Evolutionary conservation across 2,329 filamentous ascomycete genomes (phyloP), one percentile per base, ranked within the genome.

Genomic region (Alternaria longipes): DNA sequence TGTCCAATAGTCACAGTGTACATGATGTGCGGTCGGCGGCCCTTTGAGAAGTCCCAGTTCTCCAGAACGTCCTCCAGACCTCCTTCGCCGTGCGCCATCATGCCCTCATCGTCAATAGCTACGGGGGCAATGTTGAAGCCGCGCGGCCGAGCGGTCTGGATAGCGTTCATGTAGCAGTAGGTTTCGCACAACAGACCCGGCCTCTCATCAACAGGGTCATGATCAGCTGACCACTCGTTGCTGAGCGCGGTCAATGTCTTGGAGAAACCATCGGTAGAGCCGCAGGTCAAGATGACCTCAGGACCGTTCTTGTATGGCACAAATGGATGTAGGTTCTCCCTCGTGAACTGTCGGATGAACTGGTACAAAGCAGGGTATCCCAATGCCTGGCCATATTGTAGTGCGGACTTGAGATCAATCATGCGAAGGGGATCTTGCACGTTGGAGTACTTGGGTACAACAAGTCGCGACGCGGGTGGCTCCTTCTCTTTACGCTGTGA

Each of bases 1-100:
- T 97, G 93, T 28, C 93, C 94, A 81, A 93, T 90, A n/a, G 89
- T 94, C 66, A 97, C 91, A 2, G 92, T 96, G 77, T 97, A 97
- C 83, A 97, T 85, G 66, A 97, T 76, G 77, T 94, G 91, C 41
- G 94, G 94, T 59, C 91, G 85, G 73, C 87, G 89, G 1, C 94
- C 94, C 70, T 85, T 89, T 41, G 83, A 83, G 47, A 84, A 83
- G 76, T 97, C 91, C 94, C 94, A 97, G 69, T 91, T 93, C 54
- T 89, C 86, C 30, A 97, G 82, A 1, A 97, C 88, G 69, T 96
- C 90, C 60, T 89, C 84, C 63, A 97, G 80, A 2, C 92, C 90
- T 28, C 91, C 91, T 6, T 87, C 84, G 0, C 93, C 93, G 22
- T 85, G 81, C 0, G 89, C 87, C n/a, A 86, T 67, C 91, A 97